Evolutionary conservation across 768 basidiomycete species (phyloP), one percentile per base, ranked within the genome.

Genomic region (Lactarius evosmus): DNA sequence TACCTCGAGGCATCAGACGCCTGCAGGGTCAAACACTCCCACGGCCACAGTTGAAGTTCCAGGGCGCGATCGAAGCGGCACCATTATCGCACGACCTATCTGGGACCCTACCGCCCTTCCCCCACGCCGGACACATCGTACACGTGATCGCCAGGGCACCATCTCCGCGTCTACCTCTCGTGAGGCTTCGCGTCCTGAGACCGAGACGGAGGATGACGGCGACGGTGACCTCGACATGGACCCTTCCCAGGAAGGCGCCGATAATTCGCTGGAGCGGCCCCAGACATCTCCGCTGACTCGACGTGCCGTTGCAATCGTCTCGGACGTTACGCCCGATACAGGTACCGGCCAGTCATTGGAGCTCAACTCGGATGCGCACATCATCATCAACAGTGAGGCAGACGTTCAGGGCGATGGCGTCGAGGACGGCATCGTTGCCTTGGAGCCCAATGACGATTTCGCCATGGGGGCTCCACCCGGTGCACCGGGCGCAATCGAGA

Each of bases 401-500:
- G 79, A 75, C 7, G 76, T 76, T 22, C 74, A 75, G 1, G 80
- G 76, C 17, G 83, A 79, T 0, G 82, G 83, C 0, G 87, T 89
- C 16, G 88, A 89, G 60, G 88, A 88, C 64, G 90, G 87, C 1
- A 85, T 92, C 44, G 89, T 90, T 7, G 83, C 83, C 3, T 75
- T 92, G 46, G 89, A 91, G 44, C 81, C 84, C n/a, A 92, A 92
- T 66, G 92, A 94, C 69, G 90, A 91, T 73, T 90, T 93, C 67
- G 89, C 88, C 6, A 91, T 93, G 87, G 92, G 92, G 53, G 92
- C 92, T 0, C 92, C 92, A 1, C 93, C 93, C 9, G 91, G 91
- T 41, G 91, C 93, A n/a, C 92, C 92, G 0, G 92, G 92, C 56
- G 92, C 91, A 0, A 84, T 89, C 53, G 73, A 76, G 34, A 73